A percentile compares a stretch with the other conserved stretches of the same genome.
Conservation (phyloP, 176 grass and related monocot species). For the Dendrocalamus sinicus region DNA sequence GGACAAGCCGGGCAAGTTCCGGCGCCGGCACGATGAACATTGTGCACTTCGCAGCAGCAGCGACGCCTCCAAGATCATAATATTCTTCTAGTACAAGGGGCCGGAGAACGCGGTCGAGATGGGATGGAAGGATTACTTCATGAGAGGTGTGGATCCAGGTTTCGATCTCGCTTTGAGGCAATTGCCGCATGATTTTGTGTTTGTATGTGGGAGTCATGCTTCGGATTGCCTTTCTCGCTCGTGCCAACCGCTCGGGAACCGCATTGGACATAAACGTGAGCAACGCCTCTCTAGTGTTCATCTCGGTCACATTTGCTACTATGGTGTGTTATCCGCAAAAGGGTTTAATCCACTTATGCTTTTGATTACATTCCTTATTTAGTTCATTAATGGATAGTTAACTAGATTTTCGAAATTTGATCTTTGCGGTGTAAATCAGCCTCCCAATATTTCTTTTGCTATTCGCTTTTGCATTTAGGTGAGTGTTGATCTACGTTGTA, state of each 20-base stretch:
- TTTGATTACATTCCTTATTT: not conserved
- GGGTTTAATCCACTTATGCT: not conserved
- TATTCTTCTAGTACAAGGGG: conserved; percentile 69
- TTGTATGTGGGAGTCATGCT: not conserved
- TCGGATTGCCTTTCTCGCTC: conserved; percentile 52
- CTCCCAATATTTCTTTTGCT: conserved; percentile 90
- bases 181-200: not conserved
- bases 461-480: conserved; percentile 99
- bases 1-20: conserved; percentile 98
- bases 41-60: conserved; percentile 97
- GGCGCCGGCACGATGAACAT: conserved; percentile 97
- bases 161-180: not conserved
- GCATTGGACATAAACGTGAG: conserved; percentile 98
- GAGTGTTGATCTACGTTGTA: conserved; percentile 41
- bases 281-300: conserved; percentile 98
- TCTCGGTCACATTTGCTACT: conserved; percentile 95
- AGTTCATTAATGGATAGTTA: conserved; percentile 27
- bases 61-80: conserved; percentile 78
- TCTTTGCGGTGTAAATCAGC: conserved; percentile 98
- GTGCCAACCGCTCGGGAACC: conserved; percentile 92
- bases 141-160: conserved; percentile 65
- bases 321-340: conserved; percentile 70
- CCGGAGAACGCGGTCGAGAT: conserved; percentile 56
- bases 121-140: conserved; percentile 97
- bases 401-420: conserved; percentile 33